These are phyloP conservation scores for Maudiozyma turicensis DNA, from an alignment of 805 yeast species.

Conservation along the genomic window DNA sequence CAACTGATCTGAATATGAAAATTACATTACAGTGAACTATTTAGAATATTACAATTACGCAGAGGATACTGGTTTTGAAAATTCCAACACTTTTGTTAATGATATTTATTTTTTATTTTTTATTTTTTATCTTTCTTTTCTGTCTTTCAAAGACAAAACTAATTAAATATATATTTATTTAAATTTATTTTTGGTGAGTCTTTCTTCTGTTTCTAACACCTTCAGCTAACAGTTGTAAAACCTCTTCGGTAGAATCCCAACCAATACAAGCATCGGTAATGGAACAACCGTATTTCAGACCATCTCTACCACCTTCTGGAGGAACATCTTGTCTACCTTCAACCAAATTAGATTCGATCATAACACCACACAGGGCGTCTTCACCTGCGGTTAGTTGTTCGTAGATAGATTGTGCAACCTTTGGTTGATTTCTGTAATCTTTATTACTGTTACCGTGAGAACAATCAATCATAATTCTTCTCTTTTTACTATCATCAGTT, in stretches of 20 bases:
- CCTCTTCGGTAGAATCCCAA: constrained; percentile 74
- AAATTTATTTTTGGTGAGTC: constrained; percentile 15
- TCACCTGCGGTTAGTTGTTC: constrained; percentile 74
- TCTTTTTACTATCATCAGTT: constrained; percentile 34
- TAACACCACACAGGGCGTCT: constrained; percentile 73
- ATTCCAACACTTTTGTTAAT: too few species aligned
- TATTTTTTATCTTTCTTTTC: not conserved
- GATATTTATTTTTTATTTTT: too few species aligned
- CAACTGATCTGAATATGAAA: too few species aligned
- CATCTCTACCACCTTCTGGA: constrained; percentile 61
- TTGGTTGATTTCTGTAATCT: constrained; percentile 87
- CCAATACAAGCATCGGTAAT: constrained; percentile 97
- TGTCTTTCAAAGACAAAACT: not conserved
- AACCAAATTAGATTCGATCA: constrained; percentile 88
- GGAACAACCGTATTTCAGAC: constrained; percentile 82
- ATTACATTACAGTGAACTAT: too few species aligned
- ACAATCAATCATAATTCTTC: constrained; percentile 86
- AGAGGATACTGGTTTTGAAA: too few species aligned
- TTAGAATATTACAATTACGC: too few species aligned
- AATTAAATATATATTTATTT: not conserved
- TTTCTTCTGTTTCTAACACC: constrained; percentile 75
- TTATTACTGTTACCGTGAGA: constrained; percentile 94
- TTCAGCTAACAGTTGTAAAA: constrained; percentile 59
- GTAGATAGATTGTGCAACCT: constrained; percentile 67
- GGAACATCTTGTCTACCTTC: constrained; percentile 94